Evolutionary conservation across 441 rosid genomes (phyloP), one percentile per base, ranked within the genome.

Genomic region (Erodium texanum): DNA sequence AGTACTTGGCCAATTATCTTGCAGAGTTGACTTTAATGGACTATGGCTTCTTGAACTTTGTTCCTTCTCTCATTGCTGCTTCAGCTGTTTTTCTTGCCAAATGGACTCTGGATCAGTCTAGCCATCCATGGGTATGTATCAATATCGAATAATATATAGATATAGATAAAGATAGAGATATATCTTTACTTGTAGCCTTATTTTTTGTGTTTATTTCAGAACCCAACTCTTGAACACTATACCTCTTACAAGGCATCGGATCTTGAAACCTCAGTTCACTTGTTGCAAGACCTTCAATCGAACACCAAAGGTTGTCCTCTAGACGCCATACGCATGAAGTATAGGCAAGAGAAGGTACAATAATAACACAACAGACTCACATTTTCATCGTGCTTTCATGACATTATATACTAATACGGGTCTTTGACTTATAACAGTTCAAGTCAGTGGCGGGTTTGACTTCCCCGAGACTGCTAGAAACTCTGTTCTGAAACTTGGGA

Each of bases 71-170:
- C 15, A 66, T 86, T 12, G 90, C 93, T 75, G 90, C 93, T 62
- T 84, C 93, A 7, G 87, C 89, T 10, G 86, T 86, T 43, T 85
- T 88, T 74, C 90, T 88, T 62, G 91, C 91, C 72, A 84, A 75
- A 68, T 88, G 93, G 93, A 88, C 93, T 11, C 62, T 86, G 69
- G 80, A 88, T 77, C 87, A 81, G 48, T 88, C 89, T 63, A 69
- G 73, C 66, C 83, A 86, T 67, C 91, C 91, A 62, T 88, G 91
- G 91, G 91, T 87, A 18, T 67, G 75, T 63, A 62, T 72, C 24
- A 56, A 2, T 56, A 11, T 56, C 24, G 15, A 3, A 41, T 9
- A 74, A 69, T 70, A 32, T 36, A 45, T 41, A 36, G n/a, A n/a
- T n/a, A n/a, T n/a, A n/a, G n/a, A n/a, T n/a, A n/a, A n/a, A n/a